phyloP scores from a whole-genome alignment of 106 monocot species.

The Allium cepa region DNA sequence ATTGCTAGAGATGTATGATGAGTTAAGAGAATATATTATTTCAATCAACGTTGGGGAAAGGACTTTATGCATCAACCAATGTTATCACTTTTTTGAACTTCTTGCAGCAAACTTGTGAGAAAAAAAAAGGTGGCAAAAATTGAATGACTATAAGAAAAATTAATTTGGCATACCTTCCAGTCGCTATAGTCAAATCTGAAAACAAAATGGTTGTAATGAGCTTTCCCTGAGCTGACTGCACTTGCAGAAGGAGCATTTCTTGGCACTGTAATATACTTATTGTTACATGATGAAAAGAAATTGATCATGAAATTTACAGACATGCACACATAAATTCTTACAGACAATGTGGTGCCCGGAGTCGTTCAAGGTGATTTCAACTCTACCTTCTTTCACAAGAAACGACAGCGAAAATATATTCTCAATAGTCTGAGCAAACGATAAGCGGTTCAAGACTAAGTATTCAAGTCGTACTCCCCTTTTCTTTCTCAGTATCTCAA shows the following conservation, averaged over 20 bases:
- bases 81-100: too few relatives aligned
- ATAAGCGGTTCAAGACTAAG: slow-evolving; percentile 49
- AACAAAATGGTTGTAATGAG: slow-evolving; percentile 54
- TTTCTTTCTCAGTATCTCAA: slow-evolving; percentile 43
- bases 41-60: too few relatives aligned
- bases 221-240: slow-evolving; percentile 39
- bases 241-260: slow-evolving; percentile 53
- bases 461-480: slow-evolving; percentile 44
- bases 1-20: too few relatives aligned
- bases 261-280: slow-evolving; percentile 25
- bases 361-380: slow-evolving; percentile 39
- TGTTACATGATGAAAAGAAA: not conserved
- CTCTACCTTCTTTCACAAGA: slow-evolving; percentile 78
- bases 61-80: too few relatives aligned
- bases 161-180: slow-evolving; percentile 45
- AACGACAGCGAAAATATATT: slow-evolving; percentile 83
- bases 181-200: slow-evolving; percentile 71
- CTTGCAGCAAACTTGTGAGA: too few relatives aligned
- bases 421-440: slow-evolving; percentile 81
- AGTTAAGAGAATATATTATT: too few relatives aligned
- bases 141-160: too few relatives aligned
- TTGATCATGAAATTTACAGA: too few relatives aligned
- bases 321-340: slow-evolving; percentile 12
- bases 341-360: slow-evolving; percentile 45
- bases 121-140: too few relatives aligned